Conservation (phyloP, 148 eudicot species). For the Rhododendron simsii region DNA sequence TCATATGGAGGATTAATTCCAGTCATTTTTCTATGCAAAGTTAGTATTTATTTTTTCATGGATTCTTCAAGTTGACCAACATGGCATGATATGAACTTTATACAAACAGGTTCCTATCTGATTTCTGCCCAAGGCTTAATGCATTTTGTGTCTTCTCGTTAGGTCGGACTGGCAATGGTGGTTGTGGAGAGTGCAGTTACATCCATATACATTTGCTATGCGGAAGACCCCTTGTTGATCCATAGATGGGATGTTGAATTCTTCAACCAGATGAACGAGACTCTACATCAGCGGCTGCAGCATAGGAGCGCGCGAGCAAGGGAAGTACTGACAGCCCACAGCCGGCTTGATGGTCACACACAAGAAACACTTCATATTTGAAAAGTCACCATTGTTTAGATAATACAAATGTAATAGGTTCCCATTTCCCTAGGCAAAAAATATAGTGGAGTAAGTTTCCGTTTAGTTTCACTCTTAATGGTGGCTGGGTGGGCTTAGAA, state of each 20-base stretch:
- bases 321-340: constrained; percentile 46
- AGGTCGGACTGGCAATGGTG: constrained; percentile 95
- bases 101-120: background rate
- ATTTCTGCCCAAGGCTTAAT: background rate
- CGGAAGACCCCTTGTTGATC: constrained; percentile 76
- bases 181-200: constrained; percentile 95
- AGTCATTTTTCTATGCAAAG: background rate
- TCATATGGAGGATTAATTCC: background rate
- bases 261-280: constrained; percentile 77
- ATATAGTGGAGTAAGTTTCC: background rate
- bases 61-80: background rate
- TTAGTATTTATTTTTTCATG: background rate
- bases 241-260: constrained; percentile 76
- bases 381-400: background rate
- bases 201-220: constrained; percentile 82
- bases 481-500: background rate
- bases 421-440: background rate
- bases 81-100: background rate
- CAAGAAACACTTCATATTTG: constrained; percentile 27
- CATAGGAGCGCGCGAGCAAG: constrained; percentile 82
- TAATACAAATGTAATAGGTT: background rate
- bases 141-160: background rate
- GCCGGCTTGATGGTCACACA: constrained; percentile 41
- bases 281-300: constrained; percentile 81
- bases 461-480: background rate